Conservation (phyloP, 1,139 yeast species). For the Geotrichum candidum region DNA sequence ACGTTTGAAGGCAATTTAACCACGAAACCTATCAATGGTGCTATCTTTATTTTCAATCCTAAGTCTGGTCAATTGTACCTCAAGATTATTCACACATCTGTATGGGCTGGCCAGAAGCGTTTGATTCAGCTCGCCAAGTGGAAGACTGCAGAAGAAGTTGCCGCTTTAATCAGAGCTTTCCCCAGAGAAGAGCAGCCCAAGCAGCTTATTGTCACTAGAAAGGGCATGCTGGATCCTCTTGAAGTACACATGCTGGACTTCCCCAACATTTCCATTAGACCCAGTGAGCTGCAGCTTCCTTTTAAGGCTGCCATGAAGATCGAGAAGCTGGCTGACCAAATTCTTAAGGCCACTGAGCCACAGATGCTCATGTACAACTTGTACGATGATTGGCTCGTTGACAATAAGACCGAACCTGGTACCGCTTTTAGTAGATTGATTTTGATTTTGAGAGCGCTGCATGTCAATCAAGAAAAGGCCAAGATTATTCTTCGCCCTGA, state of each 20-base stretch:
- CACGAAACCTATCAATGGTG: slow-evolving; percentile 91
- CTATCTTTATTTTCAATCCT: slow-evolving; percentile 84
- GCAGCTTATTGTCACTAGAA: slow-evolving; percentile 82
- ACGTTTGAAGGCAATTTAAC: slow-evolving; percentile 92
- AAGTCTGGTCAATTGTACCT: slow-evolving; percentile 70
- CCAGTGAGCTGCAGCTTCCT: slow-evolving; percentile 85
- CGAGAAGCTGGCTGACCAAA: slow-evolving; percentile 73
- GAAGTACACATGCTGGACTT: slow-evolving; percentile 97
- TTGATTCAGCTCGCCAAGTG: slow-evolving; percentile 91
- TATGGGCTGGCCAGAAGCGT: slow-evolving; percentile 96
- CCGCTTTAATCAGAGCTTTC: slow-evolving; percentile 79
- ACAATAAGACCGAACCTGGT: slow-evolving; percentile 57
- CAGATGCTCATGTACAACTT: slow-evolving; percentile 86
- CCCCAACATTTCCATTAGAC: slow-evolving; percentile 84
- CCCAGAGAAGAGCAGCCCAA: slow-evolving; percentile 94
- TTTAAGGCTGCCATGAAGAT: slow-evolving; percentile 81
- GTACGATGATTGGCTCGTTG: slow-evolving; percentile 84
- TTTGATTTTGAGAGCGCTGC: slow-evolving; percentile 71
- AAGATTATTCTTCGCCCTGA: slow-evolving; percentile 74
- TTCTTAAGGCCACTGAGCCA: slow-evolving; percentile 82
- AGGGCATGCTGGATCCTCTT: slow-evolving; percentile 88
- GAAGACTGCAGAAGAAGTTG: slow-evolving; percentile 98
- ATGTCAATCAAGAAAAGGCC: slow-evolving; percentile 70
- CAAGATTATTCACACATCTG: slow-evolving; percentile 87
- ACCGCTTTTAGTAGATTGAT: slow-evolving; percentile 91